phyloP scores from a whole-genome alignment of 2,329 filamentous ascomycete species.

The Monosporascus cannonballus region DNA sequence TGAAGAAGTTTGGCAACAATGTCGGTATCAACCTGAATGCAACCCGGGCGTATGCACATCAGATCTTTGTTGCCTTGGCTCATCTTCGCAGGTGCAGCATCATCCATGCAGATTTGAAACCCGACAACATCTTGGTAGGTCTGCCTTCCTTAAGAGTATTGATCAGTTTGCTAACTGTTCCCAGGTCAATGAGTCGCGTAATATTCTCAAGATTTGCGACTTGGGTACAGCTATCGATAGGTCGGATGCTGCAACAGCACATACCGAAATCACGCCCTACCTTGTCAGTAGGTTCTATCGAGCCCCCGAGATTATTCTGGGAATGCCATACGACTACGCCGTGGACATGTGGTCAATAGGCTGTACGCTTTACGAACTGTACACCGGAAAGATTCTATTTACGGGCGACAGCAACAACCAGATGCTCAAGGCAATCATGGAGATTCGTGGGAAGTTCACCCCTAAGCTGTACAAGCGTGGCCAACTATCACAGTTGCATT shows the following conservation, averaged over 20 bases:
- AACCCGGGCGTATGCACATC: conserved; percentile 82
- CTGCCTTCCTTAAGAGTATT: not conserved
- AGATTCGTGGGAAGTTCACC: conserved; percentile 87
- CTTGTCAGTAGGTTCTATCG: conserved; percentile 96
- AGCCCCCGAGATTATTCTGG: conserved; percentile 92
- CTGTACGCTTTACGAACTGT: conserved; percentile 93
- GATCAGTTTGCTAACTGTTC: conserved; percentile 19
- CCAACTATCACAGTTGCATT: conserved; percentile 69
- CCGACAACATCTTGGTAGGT: conserved; percentile 85
- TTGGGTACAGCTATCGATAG: conserved; percentile 91
- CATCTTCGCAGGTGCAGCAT: conserved; percentile 90
- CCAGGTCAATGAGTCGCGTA: conserved; percentile 73
- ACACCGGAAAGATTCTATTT: conserved; percentile 96
- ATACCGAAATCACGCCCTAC: conserved; percentile 86
- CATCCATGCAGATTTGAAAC: conserved; percentile 92
- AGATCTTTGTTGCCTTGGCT: conserved; percentile 85
- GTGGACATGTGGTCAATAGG: conserved; percentile 98
- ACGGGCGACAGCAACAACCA: conserved; percentile 95
- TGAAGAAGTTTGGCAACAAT: conserved; percentile 94
- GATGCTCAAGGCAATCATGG: conserved; percentile 95
- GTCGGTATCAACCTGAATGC: conserved; percentile 86
- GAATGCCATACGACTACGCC: conserved; percentile 90
- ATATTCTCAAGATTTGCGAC: conserved; percentile 89
- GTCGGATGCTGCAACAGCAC: conserved; percentile 64
- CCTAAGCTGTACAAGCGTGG: conserved; percentile 83